A percentile compares a stretch with the other conserved stretches of the same genome.
Evolutionary conservation across 1,139 yeast species (phyloP).

Genomic region (Lodderomyces orthopsilosis): DNA sequence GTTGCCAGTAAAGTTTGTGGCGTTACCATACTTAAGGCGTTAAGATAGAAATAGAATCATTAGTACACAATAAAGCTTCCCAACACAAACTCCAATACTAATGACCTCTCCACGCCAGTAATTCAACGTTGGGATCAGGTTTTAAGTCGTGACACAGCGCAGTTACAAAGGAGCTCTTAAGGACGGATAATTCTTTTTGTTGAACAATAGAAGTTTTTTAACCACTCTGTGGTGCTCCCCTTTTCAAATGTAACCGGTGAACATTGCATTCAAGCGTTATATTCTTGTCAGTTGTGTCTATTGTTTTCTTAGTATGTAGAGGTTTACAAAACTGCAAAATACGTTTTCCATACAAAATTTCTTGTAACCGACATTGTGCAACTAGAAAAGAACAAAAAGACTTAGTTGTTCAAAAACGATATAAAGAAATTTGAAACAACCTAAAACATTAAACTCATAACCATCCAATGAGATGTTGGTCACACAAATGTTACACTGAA

Average conservation of each 20-base stretch:
- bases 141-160: neutral
- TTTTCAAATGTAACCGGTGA: neutral
- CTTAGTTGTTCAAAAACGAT: too few species aligned
- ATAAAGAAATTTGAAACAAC: too few species aligned
- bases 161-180: too few species aligned
- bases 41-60: too few species aligned
- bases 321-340: neutral
- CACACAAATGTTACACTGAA: neutral
- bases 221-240: neutral
- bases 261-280: neutral
- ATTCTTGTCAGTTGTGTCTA: neutral
- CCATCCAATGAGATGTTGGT: neutral
- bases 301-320: neutral
- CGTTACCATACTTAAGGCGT: too few species aligned
- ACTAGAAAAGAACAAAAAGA: neutral
- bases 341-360: too few species aligned
- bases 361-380: conserved; percentile 1
- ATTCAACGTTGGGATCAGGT: neutral
- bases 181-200: too few species aligned
- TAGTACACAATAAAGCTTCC: too few species aligned
- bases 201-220: too few species aligned
- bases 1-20: too few species aligned
- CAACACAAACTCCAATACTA: neutral
- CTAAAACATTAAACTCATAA: neutral
- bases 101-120: too few species aligned